Evolutionary conservation across 2,329 filamentous ascomycete genomes (phyloP).

Genomic region (Chrysosporium keratinophilum): DNA sequence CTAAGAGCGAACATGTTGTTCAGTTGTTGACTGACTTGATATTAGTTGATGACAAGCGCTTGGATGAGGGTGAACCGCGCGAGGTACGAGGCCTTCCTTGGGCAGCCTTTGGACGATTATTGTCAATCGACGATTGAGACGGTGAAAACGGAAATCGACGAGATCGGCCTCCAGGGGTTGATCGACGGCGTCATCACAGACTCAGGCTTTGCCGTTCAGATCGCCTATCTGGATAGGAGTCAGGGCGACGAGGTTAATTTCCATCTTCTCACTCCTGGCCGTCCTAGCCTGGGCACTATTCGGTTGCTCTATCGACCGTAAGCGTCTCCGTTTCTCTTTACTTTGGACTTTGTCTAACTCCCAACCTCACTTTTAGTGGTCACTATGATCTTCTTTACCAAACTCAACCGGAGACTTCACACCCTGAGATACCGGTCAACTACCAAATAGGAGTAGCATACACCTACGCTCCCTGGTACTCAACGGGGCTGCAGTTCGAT

Average conservation of each 20-base stretch:
- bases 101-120: conserved; percentile 55
- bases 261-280: conserved; percentile 31
- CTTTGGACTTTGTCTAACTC: not conserved
- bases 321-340: conserved; percentile 23
- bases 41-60: conserved; percentile 66
- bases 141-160: conserved; percentile 73
- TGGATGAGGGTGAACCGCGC: conserved; percentile 67
- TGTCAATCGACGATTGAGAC: conserved; percentile 62
- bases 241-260: conserved; percentile 60
- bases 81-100: conserved; percentile 63
- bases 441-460: conserved; percentile 34
- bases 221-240: conserved; percentile 84
- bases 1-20: not conserved
- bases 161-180: conserved; percentile 70
- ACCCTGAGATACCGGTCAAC: conserved; percentile 27
- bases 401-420: conserved; percentile 32
- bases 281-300: conserved; percentile 50
- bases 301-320: conserved; percentile 57
- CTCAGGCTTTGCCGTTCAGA: conserved; percentile 68
- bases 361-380: conserved; percentile 43
- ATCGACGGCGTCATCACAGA: conserved; percentile 70
- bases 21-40: not conserved
- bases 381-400: conserved; percentile 94
- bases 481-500: conserved; percentile 31
- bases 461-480: conserved; percentile 30